Evolutionary conservation across 805 yeast genomes (phyloP).

Genomic region (Wickerhamomyces tratensis): DNA sequence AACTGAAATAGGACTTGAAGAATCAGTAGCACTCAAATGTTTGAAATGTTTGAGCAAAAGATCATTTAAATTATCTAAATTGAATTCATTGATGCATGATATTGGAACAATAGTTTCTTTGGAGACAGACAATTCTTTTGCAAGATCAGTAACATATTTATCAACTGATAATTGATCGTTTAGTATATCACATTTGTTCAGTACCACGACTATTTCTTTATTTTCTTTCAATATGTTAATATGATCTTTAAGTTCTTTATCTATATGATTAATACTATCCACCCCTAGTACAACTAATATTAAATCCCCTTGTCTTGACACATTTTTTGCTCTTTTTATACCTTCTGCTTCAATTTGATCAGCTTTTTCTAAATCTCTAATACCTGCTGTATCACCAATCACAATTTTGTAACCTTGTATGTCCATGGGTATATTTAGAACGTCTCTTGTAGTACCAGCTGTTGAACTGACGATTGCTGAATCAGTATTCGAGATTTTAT

Average conservation of each 20-base stretch:
- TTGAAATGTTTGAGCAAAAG: constrained; percentile 38
- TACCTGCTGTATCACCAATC: constrained; percentile 90
- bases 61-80: constrained; percentile 38
- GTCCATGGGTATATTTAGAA: constrained; percentile 73
- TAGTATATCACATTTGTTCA: constrained; percentile 55
- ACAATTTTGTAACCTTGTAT: constrained; percentile 77
- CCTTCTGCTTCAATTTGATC: constrained; percentile 74
- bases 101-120: constrained; percentile 25
- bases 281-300: constrained; percentile 56
- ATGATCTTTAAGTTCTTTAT: constrained; percentile 29
- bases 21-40: constrained; percentile 35
- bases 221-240: constrained; percentile 20
- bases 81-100: constrained; percentile 54
- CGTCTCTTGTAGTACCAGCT: constrained; percentile 92
- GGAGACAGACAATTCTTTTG: constrained; percentile 13
- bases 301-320: constrained; percentile 54
- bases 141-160: constrained; percentile 13
- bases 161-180: constrained; percentile 9
- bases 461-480: constrained; percentile 85
- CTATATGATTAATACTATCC: constrained; percentile 23
- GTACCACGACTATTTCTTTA: constrained; percentile 30
- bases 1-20: constrained; percentile 57
- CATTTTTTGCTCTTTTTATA: constrained; percentile 60
- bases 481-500: constrained; percentile 65
- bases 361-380: constrained; percentile 36